A percentile compares a stretch with the other conserved stretches of the same genome.
Evolutionary conservation across 2,329 filamentous ascomycete species (phyloP).

Genomic region (Sporothrix luriei): DNA sequence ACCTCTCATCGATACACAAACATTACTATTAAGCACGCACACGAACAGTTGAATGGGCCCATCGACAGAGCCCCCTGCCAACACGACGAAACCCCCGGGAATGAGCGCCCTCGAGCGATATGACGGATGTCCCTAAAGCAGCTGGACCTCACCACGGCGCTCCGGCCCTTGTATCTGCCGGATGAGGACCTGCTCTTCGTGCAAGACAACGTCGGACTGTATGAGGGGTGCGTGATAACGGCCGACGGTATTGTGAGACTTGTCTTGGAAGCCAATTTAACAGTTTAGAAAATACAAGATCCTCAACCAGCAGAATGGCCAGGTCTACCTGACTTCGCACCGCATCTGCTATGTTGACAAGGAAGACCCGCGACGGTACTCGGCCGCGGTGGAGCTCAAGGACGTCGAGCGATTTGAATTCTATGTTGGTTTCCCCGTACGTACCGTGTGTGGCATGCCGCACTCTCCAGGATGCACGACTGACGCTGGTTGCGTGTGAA

Average conservation of each 20-base stretch:
- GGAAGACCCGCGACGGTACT: slow-evolving; percentile 79
- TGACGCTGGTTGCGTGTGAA: slow-evolving; percentile 42
- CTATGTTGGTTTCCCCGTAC: slow-evolving; percentile 61
- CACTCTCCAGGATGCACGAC: not conserved
- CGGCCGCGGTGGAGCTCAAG: slow-evolving; percentile 82
- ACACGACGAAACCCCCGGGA: slow-evolving; percentile 35
- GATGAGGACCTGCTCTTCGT: slow-evolving; percentile 96
- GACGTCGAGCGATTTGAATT: slow-evolving; percentile 89
- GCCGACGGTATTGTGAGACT: not conserved
- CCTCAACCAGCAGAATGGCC: slow-evolving; percentile 88
- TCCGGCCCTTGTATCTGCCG: slow-evolving; percentile 86
- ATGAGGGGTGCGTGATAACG: slow-evolving; percentile 78
- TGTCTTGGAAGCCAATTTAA: not conserved
- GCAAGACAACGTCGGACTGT: slow-evolving; percentile 94
- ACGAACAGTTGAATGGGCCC: not conserved
- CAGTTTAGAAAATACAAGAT: slow-evolving; percentile 84
- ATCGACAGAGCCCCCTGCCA: not conserved
- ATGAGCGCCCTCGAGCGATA: slow-evolving; percentile 44
- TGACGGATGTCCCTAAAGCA: slow-evolving; percentile 96
- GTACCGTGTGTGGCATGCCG: not conserved
- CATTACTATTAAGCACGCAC: not conserved
- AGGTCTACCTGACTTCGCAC: slow-evolving; percentile 95
- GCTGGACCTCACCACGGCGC: slow-evolving; percentile 92
- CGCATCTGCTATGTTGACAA: slow-evolving; percentile 94
- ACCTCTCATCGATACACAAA: not conserved